These are phyloP conservation scores for Geotrichum europaeum DNA, from an alignment of 1,139 yeast species.

Conservation along the genomic window DNA sequence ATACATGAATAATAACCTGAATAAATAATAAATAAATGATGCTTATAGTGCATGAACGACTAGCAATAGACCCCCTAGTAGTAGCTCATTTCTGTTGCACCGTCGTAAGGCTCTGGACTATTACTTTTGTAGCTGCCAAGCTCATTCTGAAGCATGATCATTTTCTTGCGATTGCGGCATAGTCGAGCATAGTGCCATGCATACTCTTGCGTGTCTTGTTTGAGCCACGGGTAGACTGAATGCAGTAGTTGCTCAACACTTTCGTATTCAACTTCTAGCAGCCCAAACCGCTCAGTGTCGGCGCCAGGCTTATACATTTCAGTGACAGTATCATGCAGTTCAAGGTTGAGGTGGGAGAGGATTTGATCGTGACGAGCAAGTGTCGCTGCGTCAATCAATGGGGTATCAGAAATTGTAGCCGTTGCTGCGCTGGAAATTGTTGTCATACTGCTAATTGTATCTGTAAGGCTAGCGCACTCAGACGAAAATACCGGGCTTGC, in stretches of 20 bases:
- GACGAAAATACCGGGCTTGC: not conserved
- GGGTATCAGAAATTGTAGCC: conserved; percentile 13
- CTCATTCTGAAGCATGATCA: conserved; percentile 16
- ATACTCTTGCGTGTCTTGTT: conserved; percentile 20
- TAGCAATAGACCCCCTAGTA: no score
- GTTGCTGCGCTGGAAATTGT: not conserved
- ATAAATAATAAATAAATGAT: no score
- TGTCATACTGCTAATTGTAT: not conserved
- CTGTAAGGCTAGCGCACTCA: not conserved
- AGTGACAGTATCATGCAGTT: conserved; percentile 22
- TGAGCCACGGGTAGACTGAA: conserved; percentile 24
- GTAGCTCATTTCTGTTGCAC: not conserved
- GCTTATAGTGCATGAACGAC: no score
- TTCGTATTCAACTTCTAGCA: conserved; percentile 23
- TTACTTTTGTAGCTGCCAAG: not conserved
- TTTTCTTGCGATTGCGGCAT: conserved; percentile 24
- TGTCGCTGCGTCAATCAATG: not conserved
- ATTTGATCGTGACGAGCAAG: conserved; percentile 24
- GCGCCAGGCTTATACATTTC: conserved; percentile 28
- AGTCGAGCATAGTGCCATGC: conserved; percentile 23
- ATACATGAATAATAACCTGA: no score
- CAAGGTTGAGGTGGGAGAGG: conserved; percentile 22
- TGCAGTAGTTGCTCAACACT: conserved; percentile 24
- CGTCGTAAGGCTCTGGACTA: not conserved
- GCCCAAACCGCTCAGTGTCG: conserved; percentile 28